phyloP scores from a whole-genome alignment of 164 flowering plant species.

The Macadamia integrifolia region DNA sequence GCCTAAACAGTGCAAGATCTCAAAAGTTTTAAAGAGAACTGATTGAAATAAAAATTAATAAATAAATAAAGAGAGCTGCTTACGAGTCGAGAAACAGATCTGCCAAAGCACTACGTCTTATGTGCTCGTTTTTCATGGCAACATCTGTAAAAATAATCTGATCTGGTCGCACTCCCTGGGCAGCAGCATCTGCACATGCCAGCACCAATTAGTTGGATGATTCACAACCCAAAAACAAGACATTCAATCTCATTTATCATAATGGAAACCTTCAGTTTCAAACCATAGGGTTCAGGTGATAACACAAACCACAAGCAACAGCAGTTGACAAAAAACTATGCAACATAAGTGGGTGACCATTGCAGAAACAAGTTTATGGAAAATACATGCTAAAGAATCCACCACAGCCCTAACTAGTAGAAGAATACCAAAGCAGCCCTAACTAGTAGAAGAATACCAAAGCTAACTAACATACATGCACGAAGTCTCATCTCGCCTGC shows the following conservation, averaged over 20 bases:
- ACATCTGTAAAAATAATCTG: constrained; percentile 97
- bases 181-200: constrained; percentile 74
- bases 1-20: constrained; percentile 36
- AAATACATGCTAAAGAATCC: background rate
- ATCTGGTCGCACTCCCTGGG: constrained; percentile 76
- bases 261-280: no score
- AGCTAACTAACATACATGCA: constrained; percentile 50
- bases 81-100: constrained; percentile 97
- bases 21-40: no score
- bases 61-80: background rate
- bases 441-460: background rate
- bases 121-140: constrained; percentile 90
- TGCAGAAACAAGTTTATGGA: background rate
- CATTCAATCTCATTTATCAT: background rate
- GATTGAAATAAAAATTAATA: no score
- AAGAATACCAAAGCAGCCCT: background rate
- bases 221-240: background rate
- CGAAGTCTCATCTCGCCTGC: constrained; percentile 95
- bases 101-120: constrained; percentile 88
- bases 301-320: no score
- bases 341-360: background rate
- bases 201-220: background rate
- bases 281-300: no score
- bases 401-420: background rate
- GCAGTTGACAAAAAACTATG: no score